phyloP scores from a whole-genome alignment of 2,329 filamentous ascomycete species.

The Fusarium pininemorale region DNA sequence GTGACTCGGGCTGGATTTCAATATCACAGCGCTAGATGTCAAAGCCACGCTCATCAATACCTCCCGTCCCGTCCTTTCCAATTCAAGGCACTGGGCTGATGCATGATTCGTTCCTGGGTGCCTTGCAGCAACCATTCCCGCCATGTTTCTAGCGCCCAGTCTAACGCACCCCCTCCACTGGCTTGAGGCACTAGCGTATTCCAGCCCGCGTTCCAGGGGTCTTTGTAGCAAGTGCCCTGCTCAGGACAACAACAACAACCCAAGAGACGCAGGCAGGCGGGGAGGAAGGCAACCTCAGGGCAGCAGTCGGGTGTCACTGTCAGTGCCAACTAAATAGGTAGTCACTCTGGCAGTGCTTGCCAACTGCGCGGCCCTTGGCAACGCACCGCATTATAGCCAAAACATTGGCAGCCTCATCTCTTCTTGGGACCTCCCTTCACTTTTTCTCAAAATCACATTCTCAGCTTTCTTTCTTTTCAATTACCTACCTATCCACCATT shows the following conservation, averaged over 20 bases:
- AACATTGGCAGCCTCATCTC: conserved; percentile 42
- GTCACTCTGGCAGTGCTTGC: conserved; percentile 17
- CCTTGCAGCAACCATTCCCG: conserved; percentile 30
- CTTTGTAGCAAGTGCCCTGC: conserved; percentile 11
- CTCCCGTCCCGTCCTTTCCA: conserved; percentile 1
- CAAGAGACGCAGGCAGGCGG: not conserved
- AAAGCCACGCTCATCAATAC: conserved; percentile 1
- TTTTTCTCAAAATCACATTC: conserved; percentile 20
- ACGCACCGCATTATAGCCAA: conserved; percentile 15
- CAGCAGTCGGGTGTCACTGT: not conserved
- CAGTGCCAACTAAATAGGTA: not conserved
- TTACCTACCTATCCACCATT: not conserved
- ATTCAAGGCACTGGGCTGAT: not conserved
- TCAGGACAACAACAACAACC: not conserved
- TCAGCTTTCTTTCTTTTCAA: conserved; percentile 4
- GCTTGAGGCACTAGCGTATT: conserved; percentile 22
- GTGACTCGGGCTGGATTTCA: not conserved
- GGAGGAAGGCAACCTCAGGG: not conserved
- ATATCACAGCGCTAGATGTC: conserved; percentile 13
- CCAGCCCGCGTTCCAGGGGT: conserved; percentile 18
- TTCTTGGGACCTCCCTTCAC: conserved; percentile 23
- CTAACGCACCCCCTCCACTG: conserved; percentile 22
- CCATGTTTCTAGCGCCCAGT: conserved; percentile 26
- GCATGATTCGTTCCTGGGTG: conserved; percentile 34
- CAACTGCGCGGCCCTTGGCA: conserved; percentile 21